Conservation (phyloP, 1,284 basidiomycete species). For the Xanthoconium separans region DNA sequence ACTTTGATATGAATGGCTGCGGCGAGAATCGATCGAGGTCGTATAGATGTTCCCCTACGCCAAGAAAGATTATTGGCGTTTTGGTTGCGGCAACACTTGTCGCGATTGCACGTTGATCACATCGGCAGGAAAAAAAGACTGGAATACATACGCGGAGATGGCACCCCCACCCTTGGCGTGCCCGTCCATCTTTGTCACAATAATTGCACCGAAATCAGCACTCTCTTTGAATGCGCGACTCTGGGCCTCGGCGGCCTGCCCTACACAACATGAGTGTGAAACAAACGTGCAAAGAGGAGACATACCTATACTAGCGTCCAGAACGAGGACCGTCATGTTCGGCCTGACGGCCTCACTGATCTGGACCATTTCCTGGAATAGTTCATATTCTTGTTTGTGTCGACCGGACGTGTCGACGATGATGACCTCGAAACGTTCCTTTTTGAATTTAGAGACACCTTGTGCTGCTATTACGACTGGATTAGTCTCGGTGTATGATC, state of each 20-base stretch:
- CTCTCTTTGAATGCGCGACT: constrained; percentile 97
- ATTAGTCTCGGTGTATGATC: constrained; percentile 98
- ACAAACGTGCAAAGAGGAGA: neutral
- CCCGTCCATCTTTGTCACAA: constrained; percentile 99
- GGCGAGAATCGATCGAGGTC: constrained; percentile 96
- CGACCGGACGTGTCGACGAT: constrained; percentile 98
- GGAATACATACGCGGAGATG: constrained; percentile 85
- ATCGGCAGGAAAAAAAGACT: neutral
- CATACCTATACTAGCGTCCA: constrained; percentile 85
- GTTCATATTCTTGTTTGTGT: constrained; percentile 95
- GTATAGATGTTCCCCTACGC: constrained; percentile 95
- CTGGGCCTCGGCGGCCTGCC: constrained; percentile 97
- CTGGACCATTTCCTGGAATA: constrained; percentile 98
- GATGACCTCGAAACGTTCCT: constrained; percentile 97
- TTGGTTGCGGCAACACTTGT: constrained; percentile 93
- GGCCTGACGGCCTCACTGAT: constrained; percentile 93
- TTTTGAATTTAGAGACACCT: constrained; percentile 96
- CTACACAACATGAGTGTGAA: constrained; percentile 39
- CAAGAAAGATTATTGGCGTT: constrained; percentile 98
- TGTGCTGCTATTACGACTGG: constrained; percentile 93
- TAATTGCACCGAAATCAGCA: constrained; percentile 97
- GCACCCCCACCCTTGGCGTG: constrained; percentile 99
- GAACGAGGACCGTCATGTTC: constrained; percentile 87
- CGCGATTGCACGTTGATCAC: constrained; percentile 11
- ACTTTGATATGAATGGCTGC: constrained; percentile 95